Conservation (phyloP, 352 stramenopile species). For the Phytophthora tubulina region DNA sequence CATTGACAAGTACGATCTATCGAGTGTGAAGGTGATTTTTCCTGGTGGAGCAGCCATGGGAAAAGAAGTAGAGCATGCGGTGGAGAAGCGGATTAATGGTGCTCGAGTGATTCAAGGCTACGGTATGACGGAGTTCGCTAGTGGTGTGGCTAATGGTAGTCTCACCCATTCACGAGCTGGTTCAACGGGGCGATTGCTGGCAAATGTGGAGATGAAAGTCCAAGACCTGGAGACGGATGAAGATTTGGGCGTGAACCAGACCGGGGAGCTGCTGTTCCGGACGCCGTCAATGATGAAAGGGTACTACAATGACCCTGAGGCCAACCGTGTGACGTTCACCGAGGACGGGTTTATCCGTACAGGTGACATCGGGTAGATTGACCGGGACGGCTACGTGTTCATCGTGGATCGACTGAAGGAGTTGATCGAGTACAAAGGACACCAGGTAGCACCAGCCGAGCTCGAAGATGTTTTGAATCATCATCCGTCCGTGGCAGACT, state of each 20-base stretch:
- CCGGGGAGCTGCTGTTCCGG: slow-evolving; percentile 88
- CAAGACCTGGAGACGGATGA: slow-evolving; percentile 53
- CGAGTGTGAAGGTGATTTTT: slow-evolving; percentile 67
- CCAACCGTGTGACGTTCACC: slow-evolving; percentile 83
- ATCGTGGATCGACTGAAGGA: slow-evolving; percentile 95
- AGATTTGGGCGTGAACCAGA: slow-evolving; percentile 45
- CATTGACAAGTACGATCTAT: slow-evolving; percentile 90
- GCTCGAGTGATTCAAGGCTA: slow-evolving; percentile 58
- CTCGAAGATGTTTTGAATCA: slow-evolving; percentile 92
- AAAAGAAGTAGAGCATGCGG: slow-evolving; percentile 70
- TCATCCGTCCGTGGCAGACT: slow-evolving; percentile 65
- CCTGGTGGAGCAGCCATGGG: slow-evolving; percentile 88
- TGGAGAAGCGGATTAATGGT: slow-evolving; percentile 62
- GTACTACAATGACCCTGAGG: slow-evolving; percentile 90
- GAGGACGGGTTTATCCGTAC: slow-evolving; percentile 88
- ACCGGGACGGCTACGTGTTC: slow-evolving; percentile 94
- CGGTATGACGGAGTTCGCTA: slow-evolving; percentile 72
- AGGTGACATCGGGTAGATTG: slow-evolving; percentile 92
- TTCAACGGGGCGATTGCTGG: slow-evolving; percentile 45
- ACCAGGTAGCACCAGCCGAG: slow-evolving; percentile 93
- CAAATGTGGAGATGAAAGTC: slow-evolving; percentile 64
- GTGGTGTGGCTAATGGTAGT: slow-evolving; percentile 55
- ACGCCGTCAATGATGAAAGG: slow-evolving; percentile 94
- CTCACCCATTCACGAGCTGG: slow-evolving; percentile 58
- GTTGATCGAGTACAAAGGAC: slow-evolving; percentile 96